A percentile compares a stretch with the other conserved stretches of the same genome.
These are phyloP conservation scores for Melampsora larici-populina DNA, from an alignment of 1,284 basidiomycete genomes.

Conservation along the genomic window DNA sequence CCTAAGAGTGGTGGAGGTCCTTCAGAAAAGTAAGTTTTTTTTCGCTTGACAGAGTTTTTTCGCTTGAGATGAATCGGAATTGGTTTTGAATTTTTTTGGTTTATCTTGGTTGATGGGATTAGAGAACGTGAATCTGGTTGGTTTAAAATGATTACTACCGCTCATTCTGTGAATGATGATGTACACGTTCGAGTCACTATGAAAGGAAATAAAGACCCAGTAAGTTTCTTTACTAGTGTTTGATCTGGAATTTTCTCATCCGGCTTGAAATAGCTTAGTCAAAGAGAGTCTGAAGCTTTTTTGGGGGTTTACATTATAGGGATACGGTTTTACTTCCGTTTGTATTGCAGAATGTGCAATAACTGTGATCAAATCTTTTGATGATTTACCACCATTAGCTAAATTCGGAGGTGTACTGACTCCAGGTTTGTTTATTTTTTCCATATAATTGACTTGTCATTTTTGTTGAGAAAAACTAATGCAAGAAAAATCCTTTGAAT, in stretches of 20 bases:
- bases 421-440: constrained; percentile 40
- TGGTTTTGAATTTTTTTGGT: background rate
- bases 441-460: background rate
- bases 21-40: constrained; percentile 19
- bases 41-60: background rate
- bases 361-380: constrained; percentile 48
- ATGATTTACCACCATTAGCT: constrained; percentile 48
- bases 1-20: constrained; percentile 49
- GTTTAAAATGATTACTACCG: constrained; percentile 48
- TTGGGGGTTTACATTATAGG: constrained; percentile 22
- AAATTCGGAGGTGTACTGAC: constrained; percentile 49
- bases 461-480: background rate
- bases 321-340: constrained; percentile 47
- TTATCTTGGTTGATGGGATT: background rate
- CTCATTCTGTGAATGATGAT: constrained; percentile 47
- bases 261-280: too few relatives aligned
- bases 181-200: constrained; percentile 45
- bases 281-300: background rate
- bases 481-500: background rate
- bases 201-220: constrained; percentile 49
- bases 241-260: too few relatives aligned
- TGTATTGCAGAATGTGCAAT: constrained; percentile 48
- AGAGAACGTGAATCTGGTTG: constrained; percentile 46
- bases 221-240: too few relatives aligned
- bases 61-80: background rate